These are phyloP conservation scores for Geranium brycei DNA, from an alignment of 345 rosid genomes.

Conservation along the genomic window DNA sequence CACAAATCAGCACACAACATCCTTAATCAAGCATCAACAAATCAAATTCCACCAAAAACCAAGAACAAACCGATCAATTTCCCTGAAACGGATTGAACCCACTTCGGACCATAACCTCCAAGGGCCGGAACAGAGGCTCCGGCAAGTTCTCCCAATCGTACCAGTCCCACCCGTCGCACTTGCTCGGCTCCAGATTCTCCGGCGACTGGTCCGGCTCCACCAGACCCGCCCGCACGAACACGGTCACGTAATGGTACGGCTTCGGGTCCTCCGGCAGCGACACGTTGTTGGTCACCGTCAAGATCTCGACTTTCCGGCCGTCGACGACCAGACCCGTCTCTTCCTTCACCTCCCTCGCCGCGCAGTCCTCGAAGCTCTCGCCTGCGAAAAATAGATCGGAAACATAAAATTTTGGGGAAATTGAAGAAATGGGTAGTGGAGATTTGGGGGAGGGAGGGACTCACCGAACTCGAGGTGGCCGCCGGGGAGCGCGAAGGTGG, in stretches of 20 bases:
- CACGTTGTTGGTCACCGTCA: constrained; percentile 60
- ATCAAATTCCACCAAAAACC: background rate
- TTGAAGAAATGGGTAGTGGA: background rate
- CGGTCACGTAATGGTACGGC: constrained; percentile 56
- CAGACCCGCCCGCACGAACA: constrained; percentile 39
- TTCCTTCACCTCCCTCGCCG: constrained; percentile 60
- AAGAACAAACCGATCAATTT: background rate
- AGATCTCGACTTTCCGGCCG: constrained; percentile 19
- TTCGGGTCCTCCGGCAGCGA: constrained; percentile 33
- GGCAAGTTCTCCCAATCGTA: constrained; percentile 64
- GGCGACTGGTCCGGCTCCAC: constrained; percentile 36
- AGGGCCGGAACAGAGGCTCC: constrained; percentile 57
- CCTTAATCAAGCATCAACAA: too few relatives aligned
- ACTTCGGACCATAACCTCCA: constrained; percentile 41
- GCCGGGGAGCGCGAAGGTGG: constrained; percentile 83
- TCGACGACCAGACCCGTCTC: constrained; percentile 57
- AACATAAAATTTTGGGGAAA: background rate
- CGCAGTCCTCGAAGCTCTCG: constrained; percentile 82
- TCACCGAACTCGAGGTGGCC: constrained; percentile 93
- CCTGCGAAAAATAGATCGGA: constrained; percentile 37
- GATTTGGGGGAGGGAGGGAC: constrained; percentile 10
- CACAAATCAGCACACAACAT: too few relatives aligned
- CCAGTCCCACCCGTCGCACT: constrained; percentile 81
- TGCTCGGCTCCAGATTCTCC: constrained; percentile 51
- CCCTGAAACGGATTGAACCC: constrained; percentile 60